Evolutionary conservation across 768 basidiomycete species (phyloP).

Genomic region (Boletellus ananiceps): DNA sequence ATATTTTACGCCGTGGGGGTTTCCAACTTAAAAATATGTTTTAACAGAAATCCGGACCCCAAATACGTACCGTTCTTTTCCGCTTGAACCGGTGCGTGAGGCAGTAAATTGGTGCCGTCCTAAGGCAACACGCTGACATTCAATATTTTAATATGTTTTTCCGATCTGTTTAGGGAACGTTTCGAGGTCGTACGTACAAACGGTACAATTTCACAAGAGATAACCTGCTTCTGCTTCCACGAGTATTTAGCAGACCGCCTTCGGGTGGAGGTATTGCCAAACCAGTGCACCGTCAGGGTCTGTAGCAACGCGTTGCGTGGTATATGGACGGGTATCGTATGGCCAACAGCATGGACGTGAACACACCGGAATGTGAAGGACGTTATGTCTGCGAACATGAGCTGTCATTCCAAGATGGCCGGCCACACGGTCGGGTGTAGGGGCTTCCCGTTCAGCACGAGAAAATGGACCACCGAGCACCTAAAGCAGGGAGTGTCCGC

Average conservation of each 20-base stretch:
- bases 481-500: slow-evolving; percentile 15
- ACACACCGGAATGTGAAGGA: slow-evolving; percentile 4
- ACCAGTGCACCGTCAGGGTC: background rate
- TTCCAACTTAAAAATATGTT: too few species aligned
- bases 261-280: slow-evolving; percentile 3
- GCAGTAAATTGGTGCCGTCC: background rate
- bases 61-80: background rate
- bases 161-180: background rate
- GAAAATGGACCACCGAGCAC: slow-evolving; percentile 4
- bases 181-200: slow-evolving; percentile 9
- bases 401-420: slow-evolving; percentile 4
- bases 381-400: slow-evolving; percentile 4
- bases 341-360: slow-evolving; percentile 3
- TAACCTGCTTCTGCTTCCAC: slow-evolving; percentile 3
- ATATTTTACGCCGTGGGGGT: background rate
- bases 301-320: background rate
- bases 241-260: background rate
- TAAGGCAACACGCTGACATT: background rate
- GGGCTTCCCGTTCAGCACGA: slow-evolving; percentile 1
- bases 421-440: background rate
- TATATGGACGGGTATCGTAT: background rate
- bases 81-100: background rate
- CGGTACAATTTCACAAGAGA: background rate
- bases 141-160: slow-evolving; percentile 2
- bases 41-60: too few species aligned